Base-by-base conservation (phyloP, 1,284 basidiomycete genomes). In the Boletellus dicymbophilus region DNA sequence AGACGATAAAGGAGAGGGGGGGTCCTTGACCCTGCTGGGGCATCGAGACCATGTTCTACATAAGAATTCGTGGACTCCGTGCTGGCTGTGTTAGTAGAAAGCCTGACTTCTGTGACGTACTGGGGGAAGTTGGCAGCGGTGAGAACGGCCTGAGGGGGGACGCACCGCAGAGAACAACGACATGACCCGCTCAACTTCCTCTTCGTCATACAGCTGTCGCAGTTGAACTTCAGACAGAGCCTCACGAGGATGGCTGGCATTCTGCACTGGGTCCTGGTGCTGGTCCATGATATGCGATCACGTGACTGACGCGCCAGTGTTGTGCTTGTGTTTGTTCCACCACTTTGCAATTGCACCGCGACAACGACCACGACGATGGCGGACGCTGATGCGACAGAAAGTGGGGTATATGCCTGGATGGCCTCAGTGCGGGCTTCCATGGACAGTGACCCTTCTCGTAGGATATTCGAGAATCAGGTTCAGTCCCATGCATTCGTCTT, bases 401-500 rank as follows among this genome's bases (percentile, higher is more conserved):
- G 31, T 16, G 75, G 79, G 23, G 72, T 83, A 18, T 60, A 77
- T 25, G 72, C 76, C 63, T 92, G 88, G 89, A 80, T 81, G 51
- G 78, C 85, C 53, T 72, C 77, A 20, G 77, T 90, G 48, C 78
- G 85, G 40, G 71, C 80, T 15, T 77, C 78, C 31, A 88, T 92
- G 82, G 79, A 76, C 10, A 82, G 77, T 44, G 89, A 91, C 63
- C 78, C 84, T 48, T 86, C 84, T 27, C 79, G 85, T 21, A 76
- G 84, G 55, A 70, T 80, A 44, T 81, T 91, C 53, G 77, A 85
- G 49, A 81, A 85, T 47, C 85, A 90, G 61, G 78, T 91, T 28
- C 84, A 88, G 50, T 79, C 74, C 10, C 81, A 87, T 52, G 88
- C 87, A 3, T 87, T 90, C 62, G 73, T 82, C 54, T 92, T 90